Evolutionary conservation across 495 filamentous ascomycete species (phyloP).

Genomic region (Lophiostoma macrostomum): DNA sequence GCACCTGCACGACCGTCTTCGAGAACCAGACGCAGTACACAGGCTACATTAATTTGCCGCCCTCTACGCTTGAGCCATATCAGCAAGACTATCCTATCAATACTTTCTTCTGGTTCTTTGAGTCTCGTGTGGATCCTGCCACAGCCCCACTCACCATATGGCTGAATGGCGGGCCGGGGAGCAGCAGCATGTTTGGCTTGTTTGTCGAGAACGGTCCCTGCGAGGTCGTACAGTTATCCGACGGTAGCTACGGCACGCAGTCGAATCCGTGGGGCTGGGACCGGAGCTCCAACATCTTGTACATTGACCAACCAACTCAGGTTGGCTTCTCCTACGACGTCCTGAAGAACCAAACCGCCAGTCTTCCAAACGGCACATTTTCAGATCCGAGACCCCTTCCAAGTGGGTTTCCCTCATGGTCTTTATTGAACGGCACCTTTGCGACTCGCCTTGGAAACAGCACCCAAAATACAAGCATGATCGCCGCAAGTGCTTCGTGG

Average conservation of each 20-base stretch:
- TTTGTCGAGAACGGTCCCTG: conserved; percentile 37
- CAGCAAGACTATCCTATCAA: conserved; percentile 64
- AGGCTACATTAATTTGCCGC: conserved; percentile 50
- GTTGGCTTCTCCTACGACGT: conserved; percentile 47
- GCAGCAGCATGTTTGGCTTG: conserved; percentile 27
- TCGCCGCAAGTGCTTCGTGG: conserved; percentile 63
- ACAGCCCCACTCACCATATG: conserved; percentile 63
- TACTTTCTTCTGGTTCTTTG: conserved; percentile 77
- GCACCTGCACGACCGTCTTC: conserved; percentile 41
- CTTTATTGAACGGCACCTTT: conserved; percentile 64
- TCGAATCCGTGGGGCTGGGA: conserved; percentile 42
- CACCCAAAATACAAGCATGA: conserved; percentile 64
- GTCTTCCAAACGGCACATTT: conserved; percentile 31
- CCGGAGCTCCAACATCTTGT: conserved; percentile 43
- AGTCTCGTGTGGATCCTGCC: conserved; percentile 54
- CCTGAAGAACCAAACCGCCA: conserved; percentile 40
- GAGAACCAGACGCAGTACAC: conserved; percentile 35
- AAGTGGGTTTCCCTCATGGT: conserved; percentile 40
- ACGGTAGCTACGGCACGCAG: conserved; percentile 41
- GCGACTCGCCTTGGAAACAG: conserved; percentile 49
- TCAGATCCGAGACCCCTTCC: conserved; percentile 27
- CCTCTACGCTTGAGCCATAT: conserved; percentile 43
- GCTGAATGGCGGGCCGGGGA: conserved; percentile 50
- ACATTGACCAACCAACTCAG: conserved; percentile 45
- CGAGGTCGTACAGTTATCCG: conserved; percentile 39